phyloP scores from a whole-genome alignment of 139 green algal genomes.

The Chlamydomonas urium region DNA sequence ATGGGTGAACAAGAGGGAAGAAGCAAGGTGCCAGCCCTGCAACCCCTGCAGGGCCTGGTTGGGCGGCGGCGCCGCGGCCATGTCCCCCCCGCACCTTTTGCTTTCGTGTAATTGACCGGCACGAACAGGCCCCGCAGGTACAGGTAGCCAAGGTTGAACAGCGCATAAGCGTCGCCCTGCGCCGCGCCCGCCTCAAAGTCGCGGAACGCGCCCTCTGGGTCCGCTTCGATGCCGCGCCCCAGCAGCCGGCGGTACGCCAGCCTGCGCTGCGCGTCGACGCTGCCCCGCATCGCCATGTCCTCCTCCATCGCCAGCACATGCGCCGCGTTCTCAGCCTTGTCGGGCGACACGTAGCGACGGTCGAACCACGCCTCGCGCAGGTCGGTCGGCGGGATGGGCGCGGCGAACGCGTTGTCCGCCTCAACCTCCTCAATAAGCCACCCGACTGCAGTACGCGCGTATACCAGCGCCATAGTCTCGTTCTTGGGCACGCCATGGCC shows the following conservation, averaged over 20 bases:
- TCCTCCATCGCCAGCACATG: constrained; percentile 36
- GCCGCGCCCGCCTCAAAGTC: constrained; percentile 53
- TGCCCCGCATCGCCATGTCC: constrained; percentile 38
- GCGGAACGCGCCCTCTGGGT: constrained; percentile 43
- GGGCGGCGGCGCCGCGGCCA: too few relatives aligned
- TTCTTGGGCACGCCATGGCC: constrained; percentile 21
- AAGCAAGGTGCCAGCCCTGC: too few relatives aligned
- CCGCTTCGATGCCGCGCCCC: constrained; percentile 46
- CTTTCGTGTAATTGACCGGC: too few relatives aligned
- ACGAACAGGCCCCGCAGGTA: too few relatives aligned
- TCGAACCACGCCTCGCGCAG: constrained; percentile 27
- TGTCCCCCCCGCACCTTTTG: too few relatives aligned
- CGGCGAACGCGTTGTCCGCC: not conserved
- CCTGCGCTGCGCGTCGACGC: constrained; percentile 34
- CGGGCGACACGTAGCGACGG: constrained; percentile 14
- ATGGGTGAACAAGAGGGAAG: too few relatives aligned
- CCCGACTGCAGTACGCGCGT: not conserved
- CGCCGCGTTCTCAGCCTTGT: constrained; percentile 29
- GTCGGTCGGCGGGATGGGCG: constrained; percentile 17
- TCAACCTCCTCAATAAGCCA: not conserved
- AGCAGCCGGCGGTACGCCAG: constrained; percentile 58
- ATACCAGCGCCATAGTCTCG: not conserved
- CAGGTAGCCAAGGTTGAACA: constrained; percentile 70
- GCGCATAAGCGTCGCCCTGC: constrained; percentile 46
- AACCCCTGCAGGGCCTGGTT: too few relatives aligned